These are phyloP conservation scores for Leptosphaerulina australis DNA, from an alignment of 2,329 filamentous ascomycete species.

Conservation along the genomic window DNA sequence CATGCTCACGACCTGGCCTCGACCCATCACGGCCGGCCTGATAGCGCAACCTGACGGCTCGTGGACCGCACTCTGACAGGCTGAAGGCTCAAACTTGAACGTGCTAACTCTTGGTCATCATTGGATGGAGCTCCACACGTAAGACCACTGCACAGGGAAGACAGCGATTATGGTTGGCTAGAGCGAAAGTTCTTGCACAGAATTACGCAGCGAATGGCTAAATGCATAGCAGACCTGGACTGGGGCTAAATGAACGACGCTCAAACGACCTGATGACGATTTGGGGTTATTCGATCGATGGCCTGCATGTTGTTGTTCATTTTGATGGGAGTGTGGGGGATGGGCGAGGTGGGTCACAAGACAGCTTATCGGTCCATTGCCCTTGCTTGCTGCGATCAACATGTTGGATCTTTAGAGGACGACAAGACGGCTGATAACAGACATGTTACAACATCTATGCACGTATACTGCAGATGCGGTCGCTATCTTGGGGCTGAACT, in stretches of 20 bases:
- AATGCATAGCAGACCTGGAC: slow-evolving; percentile 3
- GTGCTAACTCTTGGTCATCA: slow-evolving; percentile 12
- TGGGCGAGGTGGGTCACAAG: slow-evolving; percentile 13
- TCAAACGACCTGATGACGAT: slow-evolving; percentile 8
- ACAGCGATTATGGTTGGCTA: slow-evolving; percentile 4
- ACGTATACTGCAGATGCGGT: slow-evolving; percentile 1
- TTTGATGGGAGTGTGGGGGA: slow-evolving; percentile 15
- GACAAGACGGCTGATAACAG: slow-evolving; percentile 14
- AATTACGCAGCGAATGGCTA: slow-evolving; percentile 9
- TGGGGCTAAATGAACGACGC: slow-evolving; percentile 2
- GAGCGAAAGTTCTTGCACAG: neutral
- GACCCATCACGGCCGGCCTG: neutral
- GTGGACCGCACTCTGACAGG: neutral
- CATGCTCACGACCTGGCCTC: slow-evolving; percentile 1
- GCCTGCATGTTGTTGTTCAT: slow-evolving; percentile 13
- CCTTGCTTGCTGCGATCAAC: slow-evolving; percentile 9
- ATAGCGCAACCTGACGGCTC: neutral
- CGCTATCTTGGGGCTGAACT: slow-evolving; percentile 9
- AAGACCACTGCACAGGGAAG: slow-evolving; percentile 6
- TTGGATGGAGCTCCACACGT: slow-evolving; percentile 21
- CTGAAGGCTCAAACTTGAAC: slow-evolving; percentile 7
- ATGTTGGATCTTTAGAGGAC: slow-evolving; percentile 3
- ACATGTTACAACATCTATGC: slow-evolving; percentile 9
- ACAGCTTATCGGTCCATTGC: slow-evolving; percentile 17
- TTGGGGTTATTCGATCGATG: slow-evolving; percentile 13